A percentile compares a stretch with the other conserved stretches of the same genome.
Evolutionary conservation across 129 eudicot species (phyloP).

Genomic region (Calendula officinalis): DNA sequence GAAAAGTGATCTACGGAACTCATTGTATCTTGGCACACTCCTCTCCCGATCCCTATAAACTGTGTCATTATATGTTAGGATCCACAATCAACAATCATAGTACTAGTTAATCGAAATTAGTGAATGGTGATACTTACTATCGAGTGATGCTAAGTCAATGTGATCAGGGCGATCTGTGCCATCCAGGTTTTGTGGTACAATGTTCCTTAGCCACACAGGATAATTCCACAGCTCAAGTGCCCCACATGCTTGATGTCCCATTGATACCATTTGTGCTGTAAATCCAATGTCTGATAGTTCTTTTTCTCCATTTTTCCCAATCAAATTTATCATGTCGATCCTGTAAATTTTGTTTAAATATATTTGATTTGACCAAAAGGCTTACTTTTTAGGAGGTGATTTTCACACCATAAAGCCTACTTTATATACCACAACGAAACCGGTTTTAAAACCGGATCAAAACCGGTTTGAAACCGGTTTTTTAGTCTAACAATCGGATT

Average conservation of each 20-base stretch:
- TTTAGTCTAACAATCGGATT: no score
- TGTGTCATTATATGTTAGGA: slow-evolving; percentile 16
- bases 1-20: slow-evolving; percentile 48
- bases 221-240: slow-evolving; percentile 60
- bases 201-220: slow-evolving; percentile 49
- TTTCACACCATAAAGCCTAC: no score
- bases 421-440: no score
- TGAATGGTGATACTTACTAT: slow-evolving; percentile 33
- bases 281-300: slow-evolving; percentile 44
- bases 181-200: slow-evolving; percentile 41
- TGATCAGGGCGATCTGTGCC: slow-evolving; percentile 47
- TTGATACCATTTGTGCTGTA: slow-evolving; percentile 50
- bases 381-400: no score
- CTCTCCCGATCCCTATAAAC: slow-evolving; percentile 72
- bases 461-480: no score
- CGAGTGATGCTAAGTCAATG: slow-evolving; percentile 58
- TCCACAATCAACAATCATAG: not conserved
- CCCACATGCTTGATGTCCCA: slow-evolving; percentile 73
- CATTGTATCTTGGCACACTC: slow-evolving; percentile 61
- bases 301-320: slow-evolving; percentile 40
- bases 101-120: not conserved
- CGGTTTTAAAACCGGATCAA: no score
- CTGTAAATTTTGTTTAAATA: slow-evolving; percentile 17
- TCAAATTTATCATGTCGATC: slow-evolving; percentile 37
- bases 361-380: no score